Base-by-base conservation (phyloP, 352 stramenopile species). In the Pythium utonaiense region DNA sequence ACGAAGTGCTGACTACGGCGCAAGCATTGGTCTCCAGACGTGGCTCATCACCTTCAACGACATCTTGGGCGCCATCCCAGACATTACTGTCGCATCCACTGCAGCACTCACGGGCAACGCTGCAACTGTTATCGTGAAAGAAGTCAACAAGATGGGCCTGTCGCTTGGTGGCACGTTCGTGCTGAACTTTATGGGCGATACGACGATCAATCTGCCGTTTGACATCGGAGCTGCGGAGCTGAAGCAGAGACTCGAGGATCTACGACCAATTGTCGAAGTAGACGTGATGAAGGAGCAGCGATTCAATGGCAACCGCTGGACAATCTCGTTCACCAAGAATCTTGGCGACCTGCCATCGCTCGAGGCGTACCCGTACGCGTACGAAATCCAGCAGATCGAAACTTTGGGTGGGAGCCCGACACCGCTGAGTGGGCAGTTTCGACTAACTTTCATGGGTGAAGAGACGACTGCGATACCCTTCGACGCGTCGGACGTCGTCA, bases 301-400 rank as follows among this genome's bases (percentile, higher is more conserved):
- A 8, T 83, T 80, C 52, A 92, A 89, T 74, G 75, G 92, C 47
- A 89, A 98, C 70, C 81, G 87, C 22, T 98, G 95, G 94, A 96
- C 82, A 9, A 82, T 99, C 19, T 98, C 95, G 19, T 99, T 99
- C 58, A 98, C 91, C 0, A 93, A 96, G 53, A 96, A 96, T 66
- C 58, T 98, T 7, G 96, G 96, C n/a, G 96, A 98, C 63, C 60
- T 99, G 19, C 91, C 88, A 0, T 57, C 91, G n/a, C 53, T 99
- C 13, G 71, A 92, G 51, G 88, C 93, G 10, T 84, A 84, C 41
- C 81, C 93, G 28, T 81, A 94, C 53, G 77, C 83, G n/a, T 98
- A 97, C 67, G 89, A 98, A 65, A 85, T 98, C 10, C 96, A 99
- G 74, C 75, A 78, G n/a, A 80, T 99, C 47, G 71, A 87, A 53